A percentile compares a stretch with the other conserved stretches of the same genome.
These are phyloP conservation scores for Trichoderma asperellum DNA, from an alignment of 2,329 filamentous ascomycete species.

Conservation along the genomic window DNA sequence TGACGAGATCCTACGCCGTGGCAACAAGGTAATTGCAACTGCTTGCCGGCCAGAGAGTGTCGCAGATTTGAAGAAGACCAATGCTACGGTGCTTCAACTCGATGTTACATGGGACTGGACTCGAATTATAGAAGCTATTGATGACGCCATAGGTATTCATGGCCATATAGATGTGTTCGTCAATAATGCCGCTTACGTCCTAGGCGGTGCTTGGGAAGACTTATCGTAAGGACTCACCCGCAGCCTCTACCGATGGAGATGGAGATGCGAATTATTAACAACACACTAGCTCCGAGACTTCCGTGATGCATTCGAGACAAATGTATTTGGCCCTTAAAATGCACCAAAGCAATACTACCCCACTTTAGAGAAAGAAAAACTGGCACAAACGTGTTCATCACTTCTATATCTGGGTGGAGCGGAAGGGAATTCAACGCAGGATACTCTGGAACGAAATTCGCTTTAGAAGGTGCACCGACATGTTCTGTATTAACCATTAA, in stretches of 20 bases:
- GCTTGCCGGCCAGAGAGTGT: slow-evolving; percentile 30
- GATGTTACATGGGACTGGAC: slow-evolving; percentile 36
- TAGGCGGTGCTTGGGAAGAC: slow-evolving; percentile 19
- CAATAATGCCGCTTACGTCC: slow-evolving; percentile 36
- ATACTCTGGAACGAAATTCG: slow-evolving; percentile 29
- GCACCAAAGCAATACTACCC: slow-evolving; percentile 3
- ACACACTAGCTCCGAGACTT: not conserved
- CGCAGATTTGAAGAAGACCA: slow-evolving; percentile 34
- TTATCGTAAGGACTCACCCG: slow-evolving; percentile 2
- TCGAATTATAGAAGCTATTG: slow-evolving; percentile 32
- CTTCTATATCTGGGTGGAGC: slow-evolving; percentile 25
- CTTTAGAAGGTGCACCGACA: slow-evolving; percentile 21
- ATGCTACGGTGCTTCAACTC: slow-evolving; percentile 37
- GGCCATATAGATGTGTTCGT: slow-evolving; percentile 36
- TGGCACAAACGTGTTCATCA: slow-evolving; percentile 29
- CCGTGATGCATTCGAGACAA: slow-evolving; percentile 15
- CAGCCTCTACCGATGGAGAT: not conserved
- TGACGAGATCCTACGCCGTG: slow-evolving; percentile 28
- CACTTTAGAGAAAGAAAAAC: slow-evolving; percentile 26
- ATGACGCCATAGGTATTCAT: slow-evolving; percentile 37
- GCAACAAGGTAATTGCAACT: slow-evolving; percentile 37
- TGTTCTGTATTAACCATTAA: no score
- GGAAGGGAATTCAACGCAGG: slow-evolving; percentile 19
- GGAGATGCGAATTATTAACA: not conserved
- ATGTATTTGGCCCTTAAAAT: slow-evolving; percentile 19